Percentiles rank a stretch among this genome's conserved stretches.
These are phyloP conservation scores for Picocystis sp. DNA, from an alignment of 163 green algal species.

Conservation along the genomic window DNA sequence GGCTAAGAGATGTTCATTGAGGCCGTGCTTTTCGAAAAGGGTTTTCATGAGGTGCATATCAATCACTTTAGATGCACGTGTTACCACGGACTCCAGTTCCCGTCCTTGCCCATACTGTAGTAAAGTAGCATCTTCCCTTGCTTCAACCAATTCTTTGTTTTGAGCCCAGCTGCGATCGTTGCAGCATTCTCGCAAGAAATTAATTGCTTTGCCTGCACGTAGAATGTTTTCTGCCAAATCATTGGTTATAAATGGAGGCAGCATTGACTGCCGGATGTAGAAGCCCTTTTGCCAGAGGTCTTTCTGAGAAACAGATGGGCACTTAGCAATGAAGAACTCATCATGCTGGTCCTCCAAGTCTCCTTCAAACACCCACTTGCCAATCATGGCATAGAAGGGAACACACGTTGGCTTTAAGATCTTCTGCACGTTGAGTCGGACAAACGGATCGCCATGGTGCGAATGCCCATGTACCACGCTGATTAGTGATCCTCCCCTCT, in stretches of 20 bases:
- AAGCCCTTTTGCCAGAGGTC: conserved; percentile 32
- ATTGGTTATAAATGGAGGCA: conserved; percentile 27
- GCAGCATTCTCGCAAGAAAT: conserved; percentile 49
- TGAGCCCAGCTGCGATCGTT: conserved; percentile 21
- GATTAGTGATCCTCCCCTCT: conserved; percentile 38
- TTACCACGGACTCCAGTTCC: conserved; percentile 35
- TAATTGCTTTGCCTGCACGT: conserved; percentile 67
- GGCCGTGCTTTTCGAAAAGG: conserved; percentile 39
- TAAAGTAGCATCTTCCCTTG: not conserved
- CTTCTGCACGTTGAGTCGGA: conserved; percentile 23
- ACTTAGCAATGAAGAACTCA: conserved; percentile 64
- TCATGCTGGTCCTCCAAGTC: conserved; percentile 39
- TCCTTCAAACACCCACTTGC: conserved; percentile 61
- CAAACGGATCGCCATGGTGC: conserved; percentile 44
- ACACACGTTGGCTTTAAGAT: conserved; percentile 36
- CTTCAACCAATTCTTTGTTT: too few species aligned
- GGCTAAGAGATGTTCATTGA: conserved; percentile 53
- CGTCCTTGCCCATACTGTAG: conserved; percentile 17
- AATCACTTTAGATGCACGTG: conserved; percentile 24
- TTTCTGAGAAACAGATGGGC: conserved; percentile 17
- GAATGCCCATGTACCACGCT: conserved; percentile 31
- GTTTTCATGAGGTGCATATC: conserved; percentile 46
- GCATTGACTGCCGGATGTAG: conserved; percentile 31
- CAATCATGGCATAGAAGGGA: conserved; percentile 20
- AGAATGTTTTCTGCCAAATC: conserved; percentile 46